These are phyloP conservation scores for Auricularia heimuer DNA, from an alignment of 768 basidiomycete genomes.

Conservation along the genomic window DNA sequence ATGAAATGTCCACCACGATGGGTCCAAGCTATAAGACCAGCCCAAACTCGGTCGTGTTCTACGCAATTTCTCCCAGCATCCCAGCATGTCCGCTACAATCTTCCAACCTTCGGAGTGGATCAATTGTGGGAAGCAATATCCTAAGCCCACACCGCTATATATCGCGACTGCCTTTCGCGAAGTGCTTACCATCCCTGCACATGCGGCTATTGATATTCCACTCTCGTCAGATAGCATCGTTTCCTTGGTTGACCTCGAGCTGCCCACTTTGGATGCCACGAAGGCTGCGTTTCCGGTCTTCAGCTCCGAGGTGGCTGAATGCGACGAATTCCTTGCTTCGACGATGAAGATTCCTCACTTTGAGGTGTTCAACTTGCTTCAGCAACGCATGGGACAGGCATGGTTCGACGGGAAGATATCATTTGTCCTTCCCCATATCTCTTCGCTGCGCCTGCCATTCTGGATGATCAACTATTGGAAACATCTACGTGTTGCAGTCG, in stretches of 20 bases:
- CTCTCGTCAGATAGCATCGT: neutral
- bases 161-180: neutral
- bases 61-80: no score
- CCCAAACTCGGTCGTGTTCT: no score
- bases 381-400: neutral
- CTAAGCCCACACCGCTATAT: neutral
- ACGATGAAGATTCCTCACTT: neutral
- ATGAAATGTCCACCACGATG: no score
- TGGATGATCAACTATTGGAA: neutral
- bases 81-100: neutral
- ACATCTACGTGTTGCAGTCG: neutral
- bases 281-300: neutral
- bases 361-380: neutral
- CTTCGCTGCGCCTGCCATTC: neutral
- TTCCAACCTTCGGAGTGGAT: neutral
- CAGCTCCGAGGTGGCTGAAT: neutral
- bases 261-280: neutral
- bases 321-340: neutral
- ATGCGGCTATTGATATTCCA: neutral
- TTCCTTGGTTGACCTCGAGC: neutral
- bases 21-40: no score
- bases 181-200: neutral
- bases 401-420: neutral
- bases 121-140: neutral
- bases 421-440: neutral